Base-by-base conservation (phyloP, 805 yeast species). In the Wickerhamomyces silvicola region DNA sequence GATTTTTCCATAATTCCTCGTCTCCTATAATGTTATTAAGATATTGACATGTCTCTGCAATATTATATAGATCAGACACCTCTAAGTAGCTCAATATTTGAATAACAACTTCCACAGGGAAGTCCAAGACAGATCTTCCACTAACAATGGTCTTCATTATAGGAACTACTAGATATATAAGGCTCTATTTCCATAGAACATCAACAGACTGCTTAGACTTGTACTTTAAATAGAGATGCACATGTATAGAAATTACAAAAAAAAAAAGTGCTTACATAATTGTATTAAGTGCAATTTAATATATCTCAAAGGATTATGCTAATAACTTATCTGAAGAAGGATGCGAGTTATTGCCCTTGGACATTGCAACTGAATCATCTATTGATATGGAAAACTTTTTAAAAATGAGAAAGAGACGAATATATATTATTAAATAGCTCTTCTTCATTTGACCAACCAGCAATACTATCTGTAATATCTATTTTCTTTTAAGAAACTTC, bases 1-100 rank as follows among this genome's bases (percentile, higher is more conserved):
- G 42, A 32, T 53, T 55, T 39, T 62, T 62, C 70, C 69, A 64
- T 8, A 64, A 42, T 36, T 64, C 70, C 27, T 63, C 62, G 41
- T 64, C 62, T 32, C 54, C 55, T 16, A 62, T 52, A 13, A 64
- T 36, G 9, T 41, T 39, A 18, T 52, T 33, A 17, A 64, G 47
- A 1, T 36, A 31, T 7, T 36, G 46, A 28, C 62, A 57, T 4
- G 62, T 48, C 30, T 47, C 50, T 21, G 59, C 54, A 23, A 62
- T 40, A 16, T 45, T 45, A 25, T 45, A 35, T 13, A 64, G 48
- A 38, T 64, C 68, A 17, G 48, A 41, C 19, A 60, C 59, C 11
- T 59, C 65, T 14, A 62, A 38, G 32, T 59, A 52, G 29, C 62
- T 54, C 21, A 61, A 48, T 18, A 62, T 51, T 33, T 53, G 49